These are phyloP conservation scores for Bocquillonia castaneifolia DNA, from an alignment of 441 rosid genomes.

Conservation along the genomic window DNA sequence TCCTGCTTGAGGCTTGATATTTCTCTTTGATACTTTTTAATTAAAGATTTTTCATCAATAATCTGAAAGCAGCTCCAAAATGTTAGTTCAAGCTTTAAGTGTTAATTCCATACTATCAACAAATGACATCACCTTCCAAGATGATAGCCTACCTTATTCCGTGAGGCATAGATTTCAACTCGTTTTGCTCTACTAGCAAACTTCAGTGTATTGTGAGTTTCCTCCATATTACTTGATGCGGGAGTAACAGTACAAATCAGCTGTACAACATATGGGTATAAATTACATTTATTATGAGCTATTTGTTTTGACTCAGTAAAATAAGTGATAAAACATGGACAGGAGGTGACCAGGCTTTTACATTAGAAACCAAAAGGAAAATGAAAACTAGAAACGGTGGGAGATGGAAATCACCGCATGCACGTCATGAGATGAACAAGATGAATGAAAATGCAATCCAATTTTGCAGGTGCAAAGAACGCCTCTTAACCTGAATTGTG, in stretches of 20 bases:
- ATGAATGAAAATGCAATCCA: conserved; percentile 1
- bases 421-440: conserved; percentile 5
- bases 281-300: conserved; percentile 9
- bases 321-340: not conserved
- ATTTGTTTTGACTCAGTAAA: not conserved
- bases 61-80: conserved; percentile 50
- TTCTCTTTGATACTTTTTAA: conserved; percentile 96
- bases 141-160: conserved; percentile 70
- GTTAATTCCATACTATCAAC: not conserved
- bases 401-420: not conserved
- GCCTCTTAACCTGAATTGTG: not conserved
- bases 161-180: conserved; percentile 93
- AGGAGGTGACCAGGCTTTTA: not conserved
- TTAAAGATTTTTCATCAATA: conserved; percentile 94
- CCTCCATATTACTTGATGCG: conserved; percentile 96
- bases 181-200: conserved; percentile 99
- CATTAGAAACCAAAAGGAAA: conserved; percentile 8
- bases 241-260: conserved; percentile 99
- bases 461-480: not conserved
- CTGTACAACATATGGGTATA: conserved; percentile 37
- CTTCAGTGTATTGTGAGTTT: conserved; percentile 96
- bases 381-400: not conserved
- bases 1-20: conserved; percentile 80
- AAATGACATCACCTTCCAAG: conserved; percentile 11
- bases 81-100: conserved; percentile 15